Conservation (phyloP, 2,329 filamentous ascomycete species). For the Beauveria caledonica region DNA sequence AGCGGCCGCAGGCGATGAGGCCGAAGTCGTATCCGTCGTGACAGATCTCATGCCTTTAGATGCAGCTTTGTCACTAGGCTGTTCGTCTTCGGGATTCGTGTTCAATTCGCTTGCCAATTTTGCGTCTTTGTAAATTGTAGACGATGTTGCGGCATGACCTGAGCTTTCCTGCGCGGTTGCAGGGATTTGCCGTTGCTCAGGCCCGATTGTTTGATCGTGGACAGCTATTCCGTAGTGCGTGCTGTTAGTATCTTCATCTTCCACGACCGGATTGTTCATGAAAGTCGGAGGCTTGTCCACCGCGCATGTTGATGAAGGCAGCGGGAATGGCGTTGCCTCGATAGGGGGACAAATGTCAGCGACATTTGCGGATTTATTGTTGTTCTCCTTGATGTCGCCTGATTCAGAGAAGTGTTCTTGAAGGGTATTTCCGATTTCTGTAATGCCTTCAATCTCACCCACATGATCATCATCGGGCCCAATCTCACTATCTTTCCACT, state of each 20-base stretch:
- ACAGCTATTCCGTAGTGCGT: neutral
- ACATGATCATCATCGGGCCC: constrained; percentile 54
- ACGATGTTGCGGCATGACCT: neutral
- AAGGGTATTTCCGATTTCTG: neutral
- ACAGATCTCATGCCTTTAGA: neutral
- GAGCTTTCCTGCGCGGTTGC: neutral
- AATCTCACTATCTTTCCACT: constrained; percentile 74
- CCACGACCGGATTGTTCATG: neutral
- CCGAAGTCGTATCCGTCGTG: neutral
- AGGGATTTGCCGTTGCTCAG: neutral
- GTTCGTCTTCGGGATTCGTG: constrained; percentile 14
- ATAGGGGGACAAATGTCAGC: neutral
- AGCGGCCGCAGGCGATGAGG: neutral
- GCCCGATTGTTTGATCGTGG: neutral
- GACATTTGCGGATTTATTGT: neutral
- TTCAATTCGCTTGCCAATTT: neutral
- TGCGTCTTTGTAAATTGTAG: neutral
- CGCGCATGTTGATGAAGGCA: neutral
- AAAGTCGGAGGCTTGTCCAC: neutral
- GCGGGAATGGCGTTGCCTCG: neutral
- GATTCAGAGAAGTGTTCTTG: neutral
- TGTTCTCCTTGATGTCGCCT: neutral
- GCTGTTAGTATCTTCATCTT: neutral
- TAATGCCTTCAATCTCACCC: constrained; percentile 25
- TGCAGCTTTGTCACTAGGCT: neutral